A percentile compares a stretch with the other conserved stretches of the same genome.
Conservation (phyloP, 2,329 filamentous ascomycete species). For the Cadophora sp. region DNA sequence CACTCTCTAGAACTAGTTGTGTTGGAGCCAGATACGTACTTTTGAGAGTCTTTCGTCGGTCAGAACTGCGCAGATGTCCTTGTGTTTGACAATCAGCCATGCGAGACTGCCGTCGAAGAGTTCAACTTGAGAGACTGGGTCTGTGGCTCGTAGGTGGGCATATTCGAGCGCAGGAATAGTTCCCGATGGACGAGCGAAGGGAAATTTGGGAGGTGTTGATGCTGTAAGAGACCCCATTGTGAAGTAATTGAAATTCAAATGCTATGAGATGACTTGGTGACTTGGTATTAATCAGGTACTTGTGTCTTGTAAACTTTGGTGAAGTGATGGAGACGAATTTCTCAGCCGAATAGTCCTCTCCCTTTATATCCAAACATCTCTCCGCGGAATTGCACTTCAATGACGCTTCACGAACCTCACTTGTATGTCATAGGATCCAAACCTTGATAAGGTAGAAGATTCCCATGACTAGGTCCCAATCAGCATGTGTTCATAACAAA, state of each 20-base stretch:
- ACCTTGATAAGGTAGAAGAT: not conserved
- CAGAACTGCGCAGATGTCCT: slow-evolving; percentile 53
- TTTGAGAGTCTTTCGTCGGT: slow-evolving; percentile 56
- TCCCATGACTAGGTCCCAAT: not conserved
- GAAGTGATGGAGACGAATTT: not conserved
- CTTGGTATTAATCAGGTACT: not conserved
- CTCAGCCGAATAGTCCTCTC: not conserved
- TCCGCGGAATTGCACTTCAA: slow-evolving; percentile 1
- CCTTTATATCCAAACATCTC: not conserved
- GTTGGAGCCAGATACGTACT: slow-evolving; percentile 1
- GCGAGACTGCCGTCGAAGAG: slow-evolving; percentile 55
- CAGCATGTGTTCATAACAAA: slow-evolving; percentile 2
- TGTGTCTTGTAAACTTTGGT: not conserved
- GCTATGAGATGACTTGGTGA: not conserved
- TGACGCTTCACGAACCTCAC: slow-evolving; percentile 3
- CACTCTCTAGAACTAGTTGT: not conserved
- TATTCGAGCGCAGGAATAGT: slow-evolving; percentile 54
- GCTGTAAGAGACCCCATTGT: not conserved
- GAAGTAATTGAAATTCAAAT: too few species aligned
- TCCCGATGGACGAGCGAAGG: slow-evolving; percentile 49
- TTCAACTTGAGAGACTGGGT: slow-evolving; percentile 53
- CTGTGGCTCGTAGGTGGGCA: slow-evolving; percentile 50
- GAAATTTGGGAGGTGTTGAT: slow-evolving; percentile 44
- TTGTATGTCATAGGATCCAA: not conserved
- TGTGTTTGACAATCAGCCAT: slow-evolving; percentile 57